These are phyloP conservation scores for Gossypium schwendimanii DNA, from an alignment of 441 rosid genomes.

Conservation along the genomic window DNA sequence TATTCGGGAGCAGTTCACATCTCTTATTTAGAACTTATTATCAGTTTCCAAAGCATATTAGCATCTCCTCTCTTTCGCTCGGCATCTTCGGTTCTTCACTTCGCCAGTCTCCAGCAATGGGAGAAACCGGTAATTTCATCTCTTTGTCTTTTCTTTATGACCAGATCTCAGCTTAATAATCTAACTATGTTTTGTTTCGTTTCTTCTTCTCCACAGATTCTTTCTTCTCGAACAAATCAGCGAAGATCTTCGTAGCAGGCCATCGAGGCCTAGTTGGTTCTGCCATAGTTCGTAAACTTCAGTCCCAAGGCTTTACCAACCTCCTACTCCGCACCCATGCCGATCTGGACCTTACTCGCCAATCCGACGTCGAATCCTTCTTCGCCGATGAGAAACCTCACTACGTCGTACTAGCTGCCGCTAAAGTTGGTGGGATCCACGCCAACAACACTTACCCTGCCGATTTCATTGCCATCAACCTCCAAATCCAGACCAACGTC, in stretches of 20 bases:
- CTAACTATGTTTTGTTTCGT: not conserved
- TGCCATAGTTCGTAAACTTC: conserved; percentile 65
- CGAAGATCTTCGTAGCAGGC: conserved; percentile 82
- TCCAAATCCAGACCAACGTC: conserved; percentile 89
- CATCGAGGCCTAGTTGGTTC: conserved; percentile 87
- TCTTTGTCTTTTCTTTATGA: not conserved
- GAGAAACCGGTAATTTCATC: not conserved
- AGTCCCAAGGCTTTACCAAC: conserved; percentile 45
- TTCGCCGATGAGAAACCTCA: conserved; percentile 53
- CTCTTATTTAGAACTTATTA: not conserved
- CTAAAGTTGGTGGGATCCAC: conserved; percentile 91
- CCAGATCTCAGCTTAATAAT: not conserved
- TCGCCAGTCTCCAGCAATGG: not conserved
- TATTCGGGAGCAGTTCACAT: too few relatives aligned
- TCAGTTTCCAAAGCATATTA: not conserved
- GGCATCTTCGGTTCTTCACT: not conserved
- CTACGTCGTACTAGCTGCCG: conserved; percentile 70
- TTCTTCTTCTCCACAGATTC: conserved; percentile 15
- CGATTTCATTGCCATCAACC: conserved; percentile 77
- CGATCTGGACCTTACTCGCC: conserved; percentile 76
- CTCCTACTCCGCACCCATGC: conserved; percentile 57
- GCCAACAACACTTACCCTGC: conserved; percentile 93
- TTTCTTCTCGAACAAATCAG: conserved; percentile 49
- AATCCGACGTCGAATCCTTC: conserved; percentile 62
- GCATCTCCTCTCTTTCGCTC: not conserved